These are phyloP conservation scores for Phascolomyces articulosus DNA, from an alignment of 371 early-diverging fungal genomes.

Conservation along the genomic window DNA sequence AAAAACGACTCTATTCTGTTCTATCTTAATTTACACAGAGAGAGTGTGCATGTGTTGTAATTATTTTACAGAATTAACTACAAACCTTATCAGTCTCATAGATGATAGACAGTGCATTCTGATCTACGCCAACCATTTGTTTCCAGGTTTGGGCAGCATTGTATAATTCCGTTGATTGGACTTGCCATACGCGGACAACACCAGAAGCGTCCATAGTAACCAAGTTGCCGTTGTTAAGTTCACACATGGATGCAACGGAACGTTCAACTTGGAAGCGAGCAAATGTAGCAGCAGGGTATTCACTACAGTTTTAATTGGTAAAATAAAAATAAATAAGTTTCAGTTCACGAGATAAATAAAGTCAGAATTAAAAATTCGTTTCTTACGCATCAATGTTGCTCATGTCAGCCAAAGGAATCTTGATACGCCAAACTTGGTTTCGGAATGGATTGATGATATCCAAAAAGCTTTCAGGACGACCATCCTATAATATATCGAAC, in stretches of 20 bases:
- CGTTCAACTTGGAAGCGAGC: slow-evolving; percentile 56
- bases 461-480: slow-evolving; percentile 63
- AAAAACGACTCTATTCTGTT: too few species aligned
- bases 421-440: slow-evolving; percentile 63
- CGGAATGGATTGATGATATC: slow-evolving; percentile 63
- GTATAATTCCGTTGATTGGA: slow-evolving; percentile 56
- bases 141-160: slow-evolving; percentile 74
- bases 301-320: background rate
- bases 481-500: slow-evolving; percentile 41
- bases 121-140: slow-evolving; percentile 75
- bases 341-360: background rate
- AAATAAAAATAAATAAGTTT: background rate
- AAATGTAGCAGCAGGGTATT: slow-evolving; percentile 41
- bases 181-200: slow-evolving; percentile 73
- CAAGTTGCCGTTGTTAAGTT: slow-evolving; percentile 67
- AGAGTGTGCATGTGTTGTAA: too few species aligned
- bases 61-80: too few species aligned
- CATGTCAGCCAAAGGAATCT: slow-evolving; percentile 63
- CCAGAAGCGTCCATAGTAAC: slow-evolving; percentile 72
- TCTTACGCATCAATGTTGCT: slow-evolving; percentile 29
- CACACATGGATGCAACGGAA: slow-evolving; percentile 59
- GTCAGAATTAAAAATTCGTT: background rate
- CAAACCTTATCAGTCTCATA: slow-evolving; percentile 59
- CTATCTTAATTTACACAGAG: too few species aligned
- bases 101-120: slow-evolving; percentile 62